Evolutionary conservation across 2,329 filamentous ascomycete species (phyloP).

Genomic region (Penicillium sumatraense): DNA sequence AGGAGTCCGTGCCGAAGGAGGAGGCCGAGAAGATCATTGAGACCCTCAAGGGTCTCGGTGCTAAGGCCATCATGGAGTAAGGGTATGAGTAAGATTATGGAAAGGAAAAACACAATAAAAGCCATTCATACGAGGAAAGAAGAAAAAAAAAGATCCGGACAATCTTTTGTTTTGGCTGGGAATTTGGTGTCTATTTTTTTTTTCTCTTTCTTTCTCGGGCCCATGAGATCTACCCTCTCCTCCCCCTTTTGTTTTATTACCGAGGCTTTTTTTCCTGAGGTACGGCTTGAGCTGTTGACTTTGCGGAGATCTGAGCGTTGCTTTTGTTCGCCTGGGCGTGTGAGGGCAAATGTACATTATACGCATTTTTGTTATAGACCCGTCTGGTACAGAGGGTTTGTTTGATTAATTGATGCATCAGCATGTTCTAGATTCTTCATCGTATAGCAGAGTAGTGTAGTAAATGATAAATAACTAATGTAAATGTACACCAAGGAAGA

Average conservation of each 20-base stretch:
- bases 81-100: too few relatives aligned
- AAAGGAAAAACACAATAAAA: neutral
- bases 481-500: neutral
- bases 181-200: slow-evolving; percentile 1
- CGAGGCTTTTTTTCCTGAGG: slow-evolving; percentile 1
- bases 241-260: slow-evolving; percentile 18
- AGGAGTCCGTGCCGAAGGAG: slow-evolving; percentile 98
- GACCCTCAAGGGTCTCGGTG: slow-evolving; percentile 90
- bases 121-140: neutral
- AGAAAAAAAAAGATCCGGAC: slow-evolving; percentile 13
- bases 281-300: slow-evolving; percentile 14
- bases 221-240: slow-evolving; percentile 7
- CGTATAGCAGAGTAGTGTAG: neutral
- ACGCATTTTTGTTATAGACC: slow-evolving; percentile 31
- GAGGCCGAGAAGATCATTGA: slow-evolving; percentile 98
- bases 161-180: neutral
- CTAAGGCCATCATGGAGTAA: slow-evolving; percentile 90
- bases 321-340: slow-evolving; percentile 26
- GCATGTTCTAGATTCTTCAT: slow-evolving; percentile 12
- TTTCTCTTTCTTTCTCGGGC: neutral
- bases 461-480: neutral
- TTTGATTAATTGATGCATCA: slow-evolving; percentile 34
- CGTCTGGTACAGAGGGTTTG: slow-evolving; percentile 27
- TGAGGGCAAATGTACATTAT: slow-evolving; percentile 46
- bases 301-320: slow-evolving; percentile 26